Evolutionary conservation across 129 eudicot genomes (phyloP).

Genomic region (Escallonia rubra): DNA sequence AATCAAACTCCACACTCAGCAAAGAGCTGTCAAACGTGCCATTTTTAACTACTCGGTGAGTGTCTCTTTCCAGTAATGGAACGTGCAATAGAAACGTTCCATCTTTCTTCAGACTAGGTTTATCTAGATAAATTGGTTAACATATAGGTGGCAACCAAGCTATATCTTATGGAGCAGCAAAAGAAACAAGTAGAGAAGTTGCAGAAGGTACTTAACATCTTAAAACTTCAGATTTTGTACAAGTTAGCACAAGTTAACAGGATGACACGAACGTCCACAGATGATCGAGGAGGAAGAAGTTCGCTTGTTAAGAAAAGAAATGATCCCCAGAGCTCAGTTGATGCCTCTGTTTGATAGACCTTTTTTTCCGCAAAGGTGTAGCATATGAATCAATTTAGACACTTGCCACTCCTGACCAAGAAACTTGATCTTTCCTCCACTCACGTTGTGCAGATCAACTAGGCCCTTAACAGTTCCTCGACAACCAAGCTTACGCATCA

Average conservation of each 20-base stretch:
- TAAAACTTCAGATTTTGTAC: background rate
- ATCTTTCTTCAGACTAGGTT: too few species aligned
- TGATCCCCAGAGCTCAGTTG: slow-evolving; percentile 86
- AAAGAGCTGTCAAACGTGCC: slow-evolving; percentile 77
- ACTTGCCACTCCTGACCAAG: background rate
- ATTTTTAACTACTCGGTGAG: slow-evolving; percentile 72
- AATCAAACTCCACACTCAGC: slow-evolving; percentile 66
- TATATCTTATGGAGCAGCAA: slow-evolving; percentile 61
- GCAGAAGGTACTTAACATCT: slow-evolving; percentile 40
- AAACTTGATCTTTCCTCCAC: background rate
- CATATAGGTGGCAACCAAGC: slow-evolving; percentile 69
- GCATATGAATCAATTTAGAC: background rate
- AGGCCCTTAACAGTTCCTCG: slow-evolving; percentile 65
- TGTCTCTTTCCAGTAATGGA: background rate
- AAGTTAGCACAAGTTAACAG: too few species aligned
- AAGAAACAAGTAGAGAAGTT: slow-evolving; percentile 61
- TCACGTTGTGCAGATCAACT: slow-evolving; percentile 41
- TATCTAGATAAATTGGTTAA: background rate
- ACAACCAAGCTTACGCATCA: slow-evolving; percentile 31
- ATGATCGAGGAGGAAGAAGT: slow-evolving; percentile 87
- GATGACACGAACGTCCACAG: slow-evolving; percentile 15
- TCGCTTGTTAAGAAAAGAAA: slow-evolving; percentile 63
- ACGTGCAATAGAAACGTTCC: background rate
- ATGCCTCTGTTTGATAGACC: slow-evolving; percentile 86
- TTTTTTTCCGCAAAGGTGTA: slow-evolving; percentile 71